These are phyloP conservation scores for Candida adriatica DNA, from an alignment of 805 yeast genomes.

Conservation along the genomic window DNA sequence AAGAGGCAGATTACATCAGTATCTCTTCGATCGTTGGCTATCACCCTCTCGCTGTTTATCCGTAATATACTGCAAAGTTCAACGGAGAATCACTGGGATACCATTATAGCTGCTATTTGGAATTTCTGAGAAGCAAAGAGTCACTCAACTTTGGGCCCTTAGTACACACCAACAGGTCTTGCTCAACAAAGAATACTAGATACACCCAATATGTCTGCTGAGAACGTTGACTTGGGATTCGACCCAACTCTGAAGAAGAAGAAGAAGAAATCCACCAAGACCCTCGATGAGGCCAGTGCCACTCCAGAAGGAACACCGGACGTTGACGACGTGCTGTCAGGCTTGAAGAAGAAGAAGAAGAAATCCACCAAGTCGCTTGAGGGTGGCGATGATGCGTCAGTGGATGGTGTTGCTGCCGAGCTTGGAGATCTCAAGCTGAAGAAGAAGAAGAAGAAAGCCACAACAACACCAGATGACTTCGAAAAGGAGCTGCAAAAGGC, in stretches of 20 bases:
- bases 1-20: no score
- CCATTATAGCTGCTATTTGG: no score
- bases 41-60: no score
- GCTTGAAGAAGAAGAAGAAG: slow-evolving; percentile 84
- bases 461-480: slow-evolving; percentile 62
- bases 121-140: no score
- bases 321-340: slow-evolving; percentile 63
- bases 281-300: slow-evolving; percentile 27
- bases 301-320: slow-evolving; percentile 36
- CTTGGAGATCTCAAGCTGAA: slow-evolving; percentile 67
- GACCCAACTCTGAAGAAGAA: slow-evolving; percentile 74
- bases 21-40: no score
- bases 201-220: slow-evolving; percentile 10
- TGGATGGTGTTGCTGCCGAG: slow-evolving; percentile 48
- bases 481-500: slow-evolving; percentile 88
- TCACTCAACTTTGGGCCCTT: no score
- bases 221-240: slow-evolving; percentile 40
- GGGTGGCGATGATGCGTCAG: slow-evolving; percentile 30
- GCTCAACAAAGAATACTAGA: no score
- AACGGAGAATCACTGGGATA: no score
- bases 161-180: no score
- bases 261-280: slow-evolving; percentile 59
- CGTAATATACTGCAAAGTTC: no score
- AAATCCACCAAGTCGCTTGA: slow-evolving; percentile 36
- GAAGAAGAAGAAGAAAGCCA: slow-evolving; percentile 84